Evolutionary conservation across 2,329 filamentous ascomycete genomes (phyloP), one percentile per base, ranked within the genome.

Genomic region (Onygenales sp.): DNA sequence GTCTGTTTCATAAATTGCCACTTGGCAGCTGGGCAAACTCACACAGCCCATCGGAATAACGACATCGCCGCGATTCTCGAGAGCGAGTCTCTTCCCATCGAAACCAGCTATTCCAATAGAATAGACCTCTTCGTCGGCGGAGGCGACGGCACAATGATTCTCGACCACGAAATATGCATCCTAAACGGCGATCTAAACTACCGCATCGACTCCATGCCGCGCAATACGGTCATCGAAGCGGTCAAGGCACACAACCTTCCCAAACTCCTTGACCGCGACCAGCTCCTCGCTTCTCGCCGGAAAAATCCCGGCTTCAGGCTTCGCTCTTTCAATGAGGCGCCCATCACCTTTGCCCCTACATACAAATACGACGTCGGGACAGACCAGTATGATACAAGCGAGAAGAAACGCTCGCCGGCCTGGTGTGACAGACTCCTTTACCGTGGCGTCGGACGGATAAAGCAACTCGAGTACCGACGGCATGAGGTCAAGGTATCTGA

Each of bases 311-410:
- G 84, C 0, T 96, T 97, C 73, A 82, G 88, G 32, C 79, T 98
- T 4, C 84, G 91, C 17, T 86, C 88, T 0, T 97, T 98, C 68
- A 84, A 86, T n/a, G 93, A 98, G 70, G 78, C 86, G 52, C 87
- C 87, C 0, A 96, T 98, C 63, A 86, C 83, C 0, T 98, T 98
- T 67, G 85, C 89, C 6, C 93, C 93, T 0, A 98, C 93, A 0
- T 98, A 98, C 77, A 98, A 98, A 68, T 98, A 98, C 68, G 93
- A 98, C 62, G 89, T 97, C 0, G 91, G 91, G 13, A 94, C 89
- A 0, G 92, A 97, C 65, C 86, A 83, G 6, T 98, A 97, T 68
- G 93, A 98, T 67, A 86, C 87, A 0, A 92, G 87, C 62, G 93
- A 98, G 69, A 98, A 98, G 77, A 88, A 88, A 68, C 82, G 93